These are phyloP conservation scores for Colletotrichum orbiculare DNA, from an alignment of 2,329 filamentous ascomycete genomes.

Conservation along the genomic window DNA sequence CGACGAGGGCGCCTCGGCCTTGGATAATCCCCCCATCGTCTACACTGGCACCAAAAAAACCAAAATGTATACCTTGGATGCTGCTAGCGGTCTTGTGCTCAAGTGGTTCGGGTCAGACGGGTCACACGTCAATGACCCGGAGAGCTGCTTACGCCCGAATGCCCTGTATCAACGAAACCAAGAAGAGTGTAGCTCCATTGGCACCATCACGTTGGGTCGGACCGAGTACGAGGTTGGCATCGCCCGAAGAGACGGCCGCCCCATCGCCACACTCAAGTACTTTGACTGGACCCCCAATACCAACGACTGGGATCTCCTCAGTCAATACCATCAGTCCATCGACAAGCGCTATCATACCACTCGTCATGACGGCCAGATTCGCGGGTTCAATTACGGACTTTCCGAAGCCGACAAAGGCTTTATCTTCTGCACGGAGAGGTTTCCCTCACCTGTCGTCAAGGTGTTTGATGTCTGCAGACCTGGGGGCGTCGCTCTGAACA, in stretches of 20 bases:
- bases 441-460: conserved; percentile 74
- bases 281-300: conserved; percentile 96
- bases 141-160: conserved; percentile 79
- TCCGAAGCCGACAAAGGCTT: conserved; percentile 42
- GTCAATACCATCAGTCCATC: conserved; percentile 82
- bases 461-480: conserved; percentile 91
- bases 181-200: conserved; percentile 82
- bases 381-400: conserved; percentile 77
- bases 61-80: conserved; percentile 89
- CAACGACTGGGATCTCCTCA: conserved; percentile 86
- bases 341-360: conserved; percentile 92
- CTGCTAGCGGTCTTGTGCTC: conserved; percentile 82
- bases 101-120: conserved; percentile 86
- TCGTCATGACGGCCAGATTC: conserved; percentile 84
- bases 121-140: conserved; percentile 73
- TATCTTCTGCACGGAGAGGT: conserved; percentile 70
- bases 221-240: conserved; percentile 93
- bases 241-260: conserved; percentile 77
- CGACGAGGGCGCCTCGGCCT: conserved; percentile 81
- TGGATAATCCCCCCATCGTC: conserved; percentile 80
- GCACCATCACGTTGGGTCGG: conserved; percentile 84
- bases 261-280: conserved; percentile 90
- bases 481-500: conserved; percentile 68
- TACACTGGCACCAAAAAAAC: conserved; percentile 95
- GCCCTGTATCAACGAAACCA: conserved; percentile 73